A percentile compares a stretch with the other conserved stretches of the same genome.
Conservation (phyloP, 306 rosid species). For the Cucumis sativus region Cucumber_9930_V3 NC_026655.2:7222001-7222500, state of each 20-base stretch:
- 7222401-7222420: no score
- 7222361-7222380: no score
- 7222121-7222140: background rate
- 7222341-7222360: no score
- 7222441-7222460: no score
- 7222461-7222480: no score
- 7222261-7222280: no score
- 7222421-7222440: no score
- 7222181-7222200: background rate
- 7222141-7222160: background rate
- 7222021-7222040: background rate
- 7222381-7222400: no score
- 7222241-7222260: background rate
- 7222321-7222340: no score
- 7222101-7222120: slow-evolving; percentile 4
- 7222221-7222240: background rate
- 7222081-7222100: background rate
- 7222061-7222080: background rate
- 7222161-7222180: background rate
- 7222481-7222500: no score
- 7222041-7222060: background rate
- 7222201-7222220: background rate
- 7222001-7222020: background rate
- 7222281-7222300: no score
- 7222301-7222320: no score